A percentile compares a stretch with the other conserved stretches of the same genome.
Evolutionary conservation across 2,329 filamentous ascomycete genomes (phyloP).

Genomic region (Arthroderma sp.): DNA sequence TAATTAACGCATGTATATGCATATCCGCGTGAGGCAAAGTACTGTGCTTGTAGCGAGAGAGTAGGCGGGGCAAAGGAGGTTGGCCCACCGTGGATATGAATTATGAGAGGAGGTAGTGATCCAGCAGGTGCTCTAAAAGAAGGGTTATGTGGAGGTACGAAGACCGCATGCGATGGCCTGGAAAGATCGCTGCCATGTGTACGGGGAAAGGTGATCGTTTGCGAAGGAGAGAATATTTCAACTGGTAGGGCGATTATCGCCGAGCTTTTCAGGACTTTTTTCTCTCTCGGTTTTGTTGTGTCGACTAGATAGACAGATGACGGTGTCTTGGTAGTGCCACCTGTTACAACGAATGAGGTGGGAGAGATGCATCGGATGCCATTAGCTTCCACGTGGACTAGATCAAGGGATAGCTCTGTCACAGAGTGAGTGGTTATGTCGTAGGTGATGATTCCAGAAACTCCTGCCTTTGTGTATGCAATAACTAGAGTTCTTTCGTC

Average conservation of each 20-base stretch:
- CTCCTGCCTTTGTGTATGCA: neutral
- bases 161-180: neutral
- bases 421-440: neutral
- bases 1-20: neutral
- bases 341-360: neutral
- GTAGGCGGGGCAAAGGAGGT: neutral
- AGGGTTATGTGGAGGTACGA: neutral
- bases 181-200: neutral
- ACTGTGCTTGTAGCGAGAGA: neutral
- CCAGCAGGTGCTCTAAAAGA: neutral
- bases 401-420: neutral
- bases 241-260: neutral
- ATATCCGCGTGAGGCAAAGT: neutral
- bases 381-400: neutral
- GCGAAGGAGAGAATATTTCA: neutral
- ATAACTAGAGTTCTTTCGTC: neutral
- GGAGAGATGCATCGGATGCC: neutral
- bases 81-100: neutral
- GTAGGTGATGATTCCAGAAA: neutral
- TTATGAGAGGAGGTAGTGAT: neutral
- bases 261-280: neutral
- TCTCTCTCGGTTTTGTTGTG: neutral
- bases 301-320: neutral
- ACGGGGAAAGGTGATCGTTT: neutral
- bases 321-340: neutral